A percentile compares a stretch with the other conserved stretches of the same genome.
Conservation (phyloP, 805 yeast species). For the Starmerella asiatica region DNA sequence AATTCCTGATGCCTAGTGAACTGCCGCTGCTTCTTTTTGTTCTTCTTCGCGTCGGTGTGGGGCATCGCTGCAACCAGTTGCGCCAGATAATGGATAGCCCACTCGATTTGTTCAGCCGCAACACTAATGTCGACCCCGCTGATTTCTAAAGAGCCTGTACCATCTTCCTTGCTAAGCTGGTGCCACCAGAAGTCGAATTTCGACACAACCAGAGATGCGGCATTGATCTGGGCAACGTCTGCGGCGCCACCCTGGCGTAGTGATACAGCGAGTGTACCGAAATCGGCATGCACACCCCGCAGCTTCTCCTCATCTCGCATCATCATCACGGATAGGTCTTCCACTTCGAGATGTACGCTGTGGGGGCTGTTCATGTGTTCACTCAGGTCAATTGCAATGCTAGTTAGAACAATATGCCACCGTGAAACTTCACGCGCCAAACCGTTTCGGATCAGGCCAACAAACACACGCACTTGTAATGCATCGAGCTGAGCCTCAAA, state of each 20-base stretch:
- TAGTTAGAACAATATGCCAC: slow-evolving; percentile 33
- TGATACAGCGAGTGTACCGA: slow-evolving; percentile 19
- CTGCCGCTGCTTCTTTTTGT: background rate
- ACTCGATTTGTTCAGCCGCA: slow-evolving; percentile 14
- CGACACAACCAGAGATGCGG: slow-evolving; percentile 24
- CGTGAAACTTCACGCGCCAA: slow-evolving; percentile 1
- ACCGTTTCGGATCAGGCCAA: slow-evolving; percentile 27
- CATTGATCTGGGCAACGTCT: slow-evolving; percentile 13
- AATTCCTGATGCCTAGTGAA: slow-evolving; percentile 3
- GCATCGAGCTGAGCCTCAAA: slow-evolving; percentile 45
- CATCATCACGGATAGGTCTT: slow-evolving; percentile 11
- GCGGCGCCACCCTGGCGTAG: slow-evolving; percentile 13
- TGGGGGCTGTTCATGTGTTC: slow-evolving; percentile 15
- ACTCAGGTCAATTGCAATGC: slow-evolving; percentile 31
- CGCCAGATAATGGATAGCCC: slow-evolving; percentile 9
- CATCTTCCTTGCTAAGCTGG: slow-evolving; percentile 5
- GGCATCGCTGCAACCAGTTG: slow-evolving; percentile 1
- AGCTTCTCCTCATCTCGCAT: background rate
- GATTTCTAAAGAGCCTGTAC: slow-evolving; percentile 15
- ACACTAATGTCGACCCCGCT: slow-evolving; percentile 13
- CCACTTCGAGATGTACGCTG: slow-evolving; percentile 9
- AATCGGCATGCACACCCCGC: slow-evolving; percentile 11
- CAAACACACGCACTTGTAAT: slow-evolving; percentile 48
- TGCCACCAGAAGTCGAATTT: slow-evolving; percentile 28
- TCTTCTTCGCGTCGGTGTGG: too few species aligned